phyloP scores from a whole-genome alignment of 768 basidiomycete species.

The Leccinum subgranulosum region DNA sequence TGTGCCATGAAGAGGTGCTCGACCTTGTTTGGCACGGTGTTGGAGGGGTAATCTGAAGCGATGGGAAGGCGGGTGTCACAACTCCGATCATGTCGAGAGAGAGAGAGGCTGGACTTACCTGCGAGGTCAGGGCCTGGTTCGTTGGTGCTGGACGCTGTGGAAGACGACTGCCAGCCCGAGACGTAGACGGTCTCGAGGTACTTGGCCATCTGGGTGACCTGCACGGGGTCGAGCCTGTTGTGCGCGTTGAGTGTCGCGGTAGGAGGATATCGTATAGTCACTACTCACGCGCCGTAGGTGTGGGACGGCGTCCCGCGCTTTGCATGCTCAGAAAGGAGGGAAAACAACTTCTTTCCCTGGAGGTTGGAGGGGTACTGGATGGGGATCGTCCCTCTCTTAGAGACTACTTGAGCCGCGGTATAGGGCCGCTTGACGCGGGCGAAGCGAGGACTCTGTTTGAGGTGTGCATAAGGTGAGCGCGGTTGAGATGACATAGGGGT shows the following conservation, averaged over 20 bases:
- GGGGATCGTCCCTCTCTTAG: constrained; percentile 85
- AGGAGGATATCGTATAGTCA: not conserved
- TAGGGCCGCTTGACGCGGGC: constrained; percentile 86
- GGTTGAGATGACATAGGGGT: constrained; percentile 12
- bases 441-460: constrained; percentile 78
- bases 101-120: constrained; percentile 43
- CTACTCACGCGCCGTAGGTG: constrained; percentile 96
- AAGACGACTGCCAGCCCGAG: constrained; percentile 94
- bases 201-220: constrained; percentile 98
- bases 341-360: constrained; percentile 85
- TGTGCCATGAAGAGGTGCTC: constrained; percentile 98
- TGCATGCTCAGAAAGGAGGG: constrained; percentile 70
- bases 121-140: constrained; percentile 99
- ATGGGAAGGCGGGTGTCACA: not conserved
- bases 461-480: not conserved
- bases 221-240: constrained; percentile 91
- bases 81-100: not conserved
- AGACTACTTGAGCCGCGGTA: constrained; percentile 88
- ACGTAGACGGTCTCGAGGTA: constrained; percentile 99
- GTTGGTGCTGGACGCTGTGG: constrained; percentile 89
- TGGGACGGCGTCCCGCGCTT: constrained; percentile 79
- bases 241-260: not conserved
- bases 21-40: constrained; percentile 98
- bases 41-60: constrained; percentile 86
- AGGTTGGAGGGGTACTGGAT: constrained; percentile 85